Evolutionary conservation across 2,329 filamentous ascomycete species (phyloP).

Genomic region (Claviceps digitariae): DNA sequence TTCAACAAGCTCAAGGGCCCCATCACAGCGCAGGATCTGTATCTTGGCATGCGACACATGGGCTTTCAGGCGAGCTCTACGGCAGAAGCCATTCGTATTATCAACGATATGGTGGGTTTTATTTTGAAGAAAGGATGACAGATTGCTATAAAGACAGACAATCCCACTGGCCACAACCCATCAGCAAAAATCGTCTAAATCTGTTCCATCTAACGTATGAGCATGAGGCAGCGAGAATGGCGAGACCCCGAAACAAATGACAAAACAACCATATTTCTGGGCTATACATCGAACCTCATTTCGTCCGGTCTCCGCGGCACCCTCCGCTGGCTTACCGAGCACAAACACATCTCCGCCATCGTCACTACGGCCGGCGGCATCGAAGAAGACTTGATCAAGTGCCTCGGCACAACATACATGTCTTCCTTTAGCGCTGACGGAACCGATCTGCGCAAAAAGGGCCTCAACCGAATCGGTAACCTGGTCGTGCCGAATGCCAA

Average conservation of each 20-base stretch:
- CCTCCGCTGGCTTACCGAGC: constrained; percentile 81
- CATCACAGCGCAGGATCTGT: constrained; percentile 75
- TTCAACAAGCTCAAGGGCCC: constrained; percentile 70
- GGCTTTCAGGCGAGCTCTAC: constrained; percentile 61
- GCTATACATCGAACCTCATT: constrained; percentile 95
- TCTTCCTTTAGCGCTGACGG: constrained; percentile 71
- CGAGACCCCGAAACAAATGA: constrained; percentile 64
- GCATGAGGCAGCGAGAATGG: constrained; percentile 51
- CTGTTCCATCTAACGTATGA: neutral
- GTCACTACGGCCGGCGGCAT: constrained; percentile 93
- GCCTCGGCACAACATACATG: constrained; percentile 85
- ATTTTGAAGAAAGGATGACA: neutral
- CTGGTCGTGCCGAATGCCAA: constrained; percentile 92
- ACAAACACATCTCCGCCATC: constrained; percentile 82
- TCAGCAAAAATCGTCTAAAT: no score
- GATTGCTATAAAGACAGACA: neutral
- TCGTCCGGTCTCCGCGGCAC: constrained; percentile 89
- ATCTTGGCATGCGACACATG: constrained; percentile 72
- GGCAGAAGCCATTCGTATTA: constrained; percentile 76
- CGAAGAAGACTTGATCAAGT: constrained; percentile 98
- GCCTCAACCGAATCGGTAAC: constrained; percentile 92
- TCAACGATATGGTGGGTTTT: constrained; percentile 76
- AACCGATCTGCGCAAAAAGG: constrained; percentile 64
- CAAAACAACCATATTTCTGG: constrained; percentile 86
- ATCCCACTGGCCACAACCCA: no score